phyloP scores from a whole-genome alignment of 1,284 basidiomycete species.

The Fomitopsis betulina region DNA sequence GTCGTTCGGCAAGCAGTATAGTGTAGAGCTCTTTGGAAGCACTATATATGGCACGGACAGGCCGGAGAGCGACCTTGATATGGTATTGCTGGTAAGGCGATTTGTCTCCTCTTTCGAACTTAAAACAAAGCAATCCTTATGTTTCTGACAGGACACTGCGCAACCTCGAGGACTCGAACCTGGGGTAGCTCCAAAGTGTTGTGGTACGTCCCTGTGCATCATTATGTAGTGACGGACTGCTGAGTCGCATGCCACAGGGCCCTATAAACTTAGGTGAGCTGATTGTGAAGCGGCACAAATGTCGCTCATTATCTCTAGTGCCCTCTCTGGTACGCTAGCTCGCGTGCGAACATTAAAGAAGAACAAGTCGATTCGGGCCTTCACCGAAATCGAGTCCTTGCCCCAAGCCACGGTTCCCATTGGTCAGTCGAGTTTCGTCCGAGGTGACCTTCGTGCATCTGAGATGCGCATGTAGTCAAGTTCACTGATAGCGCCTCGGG shows the following conservation, averaged over 20 bases:
- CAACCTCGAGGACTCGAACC: slow-evolving; percentile 2
- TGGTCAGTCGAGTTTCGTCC: slow-evolving; percentile 26
- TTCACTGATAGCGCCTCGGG: slow-evolving; percentile 39
- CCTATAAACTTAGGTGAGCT: not conserved
- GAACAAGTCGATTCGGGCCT: not conserved
- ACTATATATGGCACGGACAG: slow-evolving; percentile 20
- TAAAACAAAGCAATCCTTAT: not conserved
- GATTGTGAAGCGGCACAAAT: no score
- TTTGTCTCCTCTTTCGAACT: not conserved
- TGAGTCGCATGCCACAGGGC: not conserved
- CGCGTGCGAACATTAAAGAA: not conserved
- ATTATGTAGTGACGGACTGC: not conserved
- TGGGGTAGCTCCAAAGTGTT: no score
- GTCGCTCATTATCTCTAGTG: not conserved
- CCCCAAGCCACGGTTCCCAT: slow-evolving; percentile 40
- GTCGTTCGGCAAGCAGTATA: slow-evolving; percentile 11
- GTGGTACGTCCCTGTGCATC: not conserved
- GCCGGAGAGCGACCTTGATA: slow-evolving; percentile 21
- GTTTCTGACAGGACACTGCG: slow-evolving; percentile 8
- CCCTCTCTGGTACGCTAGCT: not conserved
- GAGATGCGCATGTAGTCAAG: slow-evolving; percentile 36
- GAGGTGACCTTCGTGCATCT: not conserved
- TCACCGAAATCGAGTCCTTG: not conserved
- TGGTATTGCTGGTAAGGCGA: slow-evolving; percentile 19
- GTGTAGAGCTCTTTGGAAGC: slow-evolving; percentile 20